Conservation (phyloP, 441 rosid species). For the Adansonia gregorii region DNA sequence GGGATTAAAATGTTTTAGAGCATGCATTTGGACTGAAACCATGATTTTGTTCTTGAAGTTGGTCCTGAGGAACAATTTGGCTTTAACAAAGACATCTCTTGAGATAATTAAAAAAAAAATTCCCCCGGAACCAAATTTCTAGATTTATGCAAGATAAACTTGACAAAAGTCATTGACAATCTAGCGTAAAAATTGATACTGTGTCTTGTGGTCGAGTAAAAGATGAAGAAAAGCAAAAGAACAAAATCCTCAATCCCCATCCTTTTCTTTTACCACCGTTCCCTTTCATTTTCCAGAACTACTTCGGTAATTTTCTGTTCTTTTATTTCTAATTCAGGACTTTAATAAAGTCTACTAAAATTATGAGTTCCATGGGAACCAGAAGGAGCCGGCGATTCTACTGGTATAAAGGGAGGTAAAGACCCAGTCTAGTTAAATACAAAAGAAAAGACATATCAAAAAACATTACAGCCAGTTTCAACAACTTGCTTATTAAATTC, state of each 20-base stretch:
- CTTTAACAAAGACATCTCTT: neutral
- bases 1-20: neutral
- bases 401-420: constrained; percentile 54
- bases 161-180: neutral
- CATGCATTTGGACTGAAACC: neutral
- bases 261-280: neutral
- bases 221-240: neutral
- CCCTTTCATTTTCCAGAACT: neutral
- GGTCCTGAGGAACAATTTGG: neutral
- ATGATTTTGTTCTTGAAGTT: neutral
- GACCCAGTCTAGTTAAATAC: constrained; percentile 40
- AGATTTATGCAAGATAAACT: neutral
- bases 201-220: neutral
- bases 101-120: too few relatives aligned
- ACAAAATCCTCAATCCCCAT: neutral
- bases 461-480: neutral
- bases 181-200: neutral
- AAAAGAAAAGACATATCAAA: too few relatives aligned
- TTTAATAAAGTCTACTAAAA: constrained; percentile 44
- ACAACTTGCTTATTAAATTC: neutral
- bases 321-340: constrained; percentile 9
- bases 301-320: neutral
- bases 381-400: constrained; percentile 47
- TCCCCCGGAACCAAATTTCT: neutral
- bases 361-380: constrained; percentile 49